Percentiles rank a stretch among this genome's conserved stretches.
Evolutionary conservation across 148 eudicot species (phyloP).

Genomic region (Rhododendron ovatum): DNA sequence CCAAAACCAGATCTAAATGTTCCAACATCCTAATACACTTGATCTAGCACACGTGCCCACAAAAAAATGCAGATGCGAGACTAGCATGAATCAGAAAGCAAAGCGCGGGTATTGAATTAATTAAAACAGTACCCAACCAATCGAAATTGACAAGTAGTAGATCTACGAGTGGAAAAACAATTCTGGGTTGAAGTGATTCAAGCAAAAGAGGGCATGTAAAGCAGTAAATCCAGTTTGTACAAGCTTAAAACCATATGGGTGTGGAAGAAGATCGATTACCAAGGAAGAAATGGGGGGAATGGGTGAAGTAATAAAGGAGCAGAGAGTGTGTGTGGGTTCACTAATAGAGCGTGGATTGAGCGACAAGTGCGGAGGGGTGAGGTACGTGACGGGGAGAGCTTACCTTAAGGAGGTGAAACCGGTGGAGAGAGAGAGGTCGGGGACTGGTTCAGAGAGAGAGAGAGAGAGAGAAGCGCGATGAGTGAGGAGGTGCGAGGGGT

Average conservation of each 20-base stretch:
- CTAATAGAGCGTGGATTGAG: background rate
- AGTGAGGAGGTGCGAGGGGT: background rate
- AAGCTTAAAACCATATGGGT: background rate
- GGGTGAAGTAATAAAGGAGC: background rate
- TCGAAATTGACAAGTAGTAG: background rate
- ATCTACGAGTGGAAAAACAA: background rate
- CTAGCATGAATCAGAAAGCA: background rate
- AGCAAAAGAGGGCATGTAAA: background rate
- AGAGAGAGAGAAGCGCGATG: conserved; percentile 4
- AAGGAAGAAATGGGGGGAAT: background rate
- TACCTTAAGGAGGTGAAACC: conserved; percentile 16
- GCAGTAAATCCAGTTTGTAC: background rate
- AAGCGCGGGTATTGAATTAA: background rate
- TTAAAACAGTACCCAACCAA: background rate
- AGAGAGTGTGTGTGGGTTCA: background rate
- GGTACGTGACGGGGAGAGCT: background rate
- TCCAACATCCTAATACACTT: background rate
- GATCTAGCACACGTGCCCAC: background rate
- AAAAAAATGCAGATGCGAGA: background rate
- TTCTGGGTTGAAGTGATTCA: background rate
- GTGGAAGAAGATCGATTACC: background rate
- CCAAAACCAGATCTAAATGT: conserved; percentile 10
- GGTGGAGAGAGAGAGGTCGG: background rate
- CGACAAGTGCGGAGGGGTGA: background rate
- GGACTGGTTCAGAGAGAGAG: conserved; percentile 2